Evolutionary conservation across 2,329 filamentous ascomycete genomes (phyloP).

Genomic region (Arthrobotrys iridis): DNA sequence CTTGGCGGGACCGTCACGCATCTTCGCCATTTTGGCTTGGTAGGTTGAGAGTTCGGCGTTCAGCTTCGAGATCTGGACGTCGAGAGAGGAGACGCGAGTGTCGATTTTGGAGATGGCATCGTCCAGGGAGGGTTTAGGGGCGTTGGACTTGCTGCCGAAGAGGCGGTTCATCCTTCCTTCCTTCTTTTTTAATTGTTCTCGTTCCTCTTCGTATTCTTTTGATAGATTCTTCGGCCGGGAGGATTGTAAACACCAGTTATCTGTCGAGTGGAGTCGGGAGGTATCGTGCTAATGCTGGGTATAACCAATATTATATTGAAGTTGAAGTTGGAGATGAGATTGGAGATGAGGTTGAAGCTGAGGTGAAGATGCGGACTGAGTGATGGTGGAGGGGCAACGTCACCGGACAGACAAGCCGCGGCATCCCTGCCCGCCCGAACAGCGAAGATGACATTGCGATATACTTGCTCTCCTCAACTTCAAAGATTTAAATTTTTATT

Average conservation of each 20-base stretch:
- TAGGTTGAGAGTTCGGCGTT: constrained; percentile 90
- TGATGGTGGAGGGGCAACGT: constrained; percentile 10
- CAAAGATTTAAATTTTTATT: neutral
- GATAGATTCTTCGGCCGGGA: no score
- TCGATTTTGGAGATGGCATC: constrained; percentile 81
- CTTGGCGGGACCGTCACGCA: constrained; percentile 96
- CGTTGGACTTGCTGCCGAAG: constrained; percentile 86
- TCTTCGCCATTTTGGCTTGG: constrained; percentile 85
- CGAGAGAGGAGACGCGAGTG: constrained; percentile 79
- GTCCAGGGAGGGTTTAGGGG: constrained; percentile 88
- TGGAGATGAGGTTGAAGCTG: constrained; percentile 6
- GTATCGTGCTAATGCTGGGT: no score
- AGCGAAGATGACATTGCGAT: no score
- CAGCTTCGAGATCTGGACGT: constrained; percentile 91
- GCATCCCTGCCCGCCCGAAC: no score
- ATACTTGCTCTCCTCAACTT: neutral
- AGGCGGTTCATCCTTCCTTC: constrained; percentile 82
- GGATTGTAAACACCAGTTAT: no score
- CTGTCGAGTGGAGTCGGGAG: no score
- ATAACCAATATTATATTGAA: neutral
- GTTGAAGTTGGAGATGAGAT: neutral
- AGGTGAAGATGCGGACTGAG: neutral
- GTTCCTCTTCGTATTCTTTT: neutral
- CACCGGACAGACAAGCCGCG: constrained; percentile 20
- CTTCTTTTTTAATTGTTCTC: neutral